Evolutionary conservation across 192 early-diverging fungal species (phyloP).

Genomic region (Backusella tuberculispora): DNA sequence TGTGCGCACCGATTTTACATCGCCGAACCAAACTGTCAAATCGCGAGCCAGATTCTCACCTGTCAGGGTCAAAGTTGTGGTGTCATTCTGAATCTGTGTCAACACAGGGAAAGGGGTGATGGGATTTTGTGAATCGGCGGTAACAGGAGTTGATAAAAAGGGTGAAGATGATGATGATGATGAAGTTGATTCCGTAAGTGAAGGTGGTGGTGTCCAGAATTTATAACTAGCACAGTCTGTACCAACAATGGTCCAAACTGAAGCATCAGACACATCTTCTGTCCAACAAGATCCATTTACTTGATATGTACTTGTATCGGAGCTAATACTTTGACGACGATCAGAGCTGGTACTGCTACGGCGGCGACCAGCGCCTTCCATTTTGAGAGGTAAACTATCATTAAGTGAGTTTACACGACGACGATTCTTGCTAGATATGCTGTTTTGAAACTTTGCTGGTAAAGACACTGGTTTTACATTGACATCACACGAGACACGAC

Average conservation of each 20-base stretch:
- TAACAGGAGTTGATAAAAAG: background rate
- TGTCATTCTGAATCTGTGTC: conserved; percentile 36
- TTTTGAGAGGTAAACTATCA: conserved; percentile 35
- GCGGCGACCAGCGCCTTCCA: conserved; percentile 12
- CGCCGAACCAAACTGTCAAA: conserved; percentile 72
- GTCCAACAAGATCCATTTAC: conserved; percentile 52
- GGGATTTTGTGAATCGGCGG: conserved; percentile 18
- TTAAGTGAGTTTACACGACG: conserved; percentile 60
- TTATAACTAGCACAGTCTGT: conserved; percentile 63
- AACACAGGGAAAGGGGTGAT: background rate
- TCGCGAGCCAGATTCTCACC: conserved; percentile 71
- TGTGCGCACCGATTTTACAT: conserved; percentile 50
- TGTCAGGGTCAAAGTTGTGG: conserved; percentile 51
- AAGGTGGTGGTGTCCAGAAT: conserved; percentile 44
- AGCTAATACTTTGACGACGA: background rate
- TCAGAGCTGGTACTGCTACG: conserved; percentile 5
- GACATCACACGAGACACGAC: conserved; percentile 44
- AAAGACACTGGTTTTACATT: conserved; percentile 19
- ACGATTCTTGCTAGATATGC: conserved; percentile 36
- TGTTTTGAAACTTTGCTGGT: conserved; percentile 16
- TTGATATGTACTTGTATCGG: background rate
- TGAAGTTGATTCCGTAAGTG: background rate
- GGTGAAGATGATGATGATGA: background rate
- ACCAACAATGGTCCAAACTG: conserved; percentile 93
- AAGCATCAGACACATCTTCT: conserved; percentile 82